phyloP scores from a whole-genome alignment of 257 asterid genomes.

The Nicotiana obtusifolia region DNA sequence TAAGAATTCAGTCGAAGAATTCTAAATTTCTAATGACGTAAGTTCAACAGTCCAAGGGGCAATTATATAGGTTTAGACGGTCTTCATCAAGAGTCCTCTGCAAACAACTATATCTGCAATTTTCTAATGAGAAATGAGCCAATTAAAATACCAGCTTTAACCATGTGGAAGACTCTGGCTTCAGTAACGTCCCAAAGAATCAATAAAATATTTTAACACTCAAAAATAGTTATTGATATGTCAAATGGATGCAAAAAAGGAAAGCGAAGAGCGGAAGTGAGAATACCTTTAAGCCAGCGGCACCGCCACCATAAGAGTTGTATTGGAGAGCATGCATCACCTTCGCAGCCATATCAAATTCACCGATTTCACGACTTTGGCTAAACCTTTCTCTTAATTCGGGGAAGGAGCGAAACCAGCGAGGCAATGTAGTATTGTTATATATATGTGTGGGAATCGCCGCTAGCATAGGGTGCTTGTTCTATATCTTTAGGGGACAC shows the following conservation, averaged over 20 bases:
- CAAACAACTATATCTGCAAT: not conserved
- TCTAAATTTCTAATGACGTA: not conserved
- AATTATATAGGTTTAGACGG: not conserved
- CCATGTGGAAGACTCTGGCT: not conserved
- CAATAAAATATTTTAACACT: not conserved
- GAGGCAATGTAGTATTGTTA: too few relatives aligned
- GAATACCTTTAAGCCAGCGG: conserved; percentile 64
- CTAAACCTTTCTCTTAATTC: not conserved
- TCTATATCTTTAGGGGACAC: too few relatives aligned
- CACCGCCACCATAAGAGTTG: conserved; percentile 72
- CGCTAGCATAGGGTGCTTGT: too few relatives aligned
- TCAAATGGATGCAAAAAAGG: too few relatives aligned
- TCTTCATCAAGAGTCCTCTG: not conserved
- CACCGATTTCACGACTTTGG: not conserved
- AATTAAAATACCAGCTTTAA: not conserved
- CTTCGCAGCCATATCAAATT: conserved; percentile 49
- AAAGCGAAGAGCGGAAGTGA: not conserved
- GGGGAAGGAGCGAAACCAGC: too few relatives aligned
- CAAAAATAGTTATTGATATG: not conserved
- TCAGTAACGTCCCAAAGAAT: not conserved
- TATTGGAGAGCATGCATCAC: conserved; percentile 74
- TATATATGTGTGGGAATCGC: too few relatives aligned
- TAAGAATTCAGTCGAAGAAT: not conserved
- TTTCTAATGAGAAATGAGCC: not conserved
- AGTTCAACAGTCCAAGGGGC: not conserved